A percentile compares a stretch with the other conserved stretches of the same genome.
phyloP scores from a whole-genome alignment of 2,329 filamentous ascomycete species.

The Talaromyces marneffei region DNA sequence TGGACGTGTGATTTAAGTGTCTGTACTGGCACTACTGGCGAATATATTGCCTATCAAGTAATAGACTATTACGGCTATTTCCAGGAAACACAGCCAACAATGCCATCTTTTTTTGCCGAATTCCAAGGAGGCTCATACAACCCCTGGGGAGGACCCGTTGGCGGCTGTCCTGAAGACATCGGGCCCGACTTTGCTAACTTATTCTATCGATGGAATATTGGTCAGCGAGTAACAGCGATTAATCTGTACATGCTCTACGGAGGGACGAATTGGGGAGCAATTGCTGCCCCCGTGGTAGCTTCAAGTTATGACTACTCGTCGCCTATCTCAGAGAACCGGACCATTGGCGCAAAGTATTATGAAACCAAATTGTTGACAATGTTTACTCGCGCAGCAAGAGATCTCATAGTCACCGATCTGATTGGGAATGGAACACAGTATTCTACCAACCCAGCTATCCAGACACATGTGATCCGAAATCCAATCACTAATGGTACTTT shows the following conservation, averaged over 20 bases:
- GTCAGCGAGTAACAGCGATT: constrained; percentile 54
- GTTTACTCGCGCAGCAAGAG: constrained; percentile 58
- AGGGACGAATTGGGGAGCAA: constrained; percentile 67
- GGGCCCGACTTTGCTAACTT: constrained; percentile 57
- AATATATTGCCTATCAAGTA: constrained; percentile 51
- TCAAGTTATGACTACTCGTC: constrained; percentile 58
- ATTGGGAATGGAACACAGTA: constrained; percentile 40
- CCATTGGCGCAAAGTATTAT: constrained; percentile 68
- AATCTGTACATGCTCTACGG: constrained; percentile 60
- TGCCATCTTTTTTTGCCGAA: constrained; percentile 28
- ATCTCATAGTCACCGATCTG: constrained; percentile 57
- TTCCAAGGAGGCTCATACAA: constrained; percentile 68
- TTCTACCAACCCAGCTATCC: constrained; percentile 11
- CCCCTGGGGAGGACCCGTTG: constrained; percentile 66
- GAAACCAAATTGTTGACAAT: constrained; percentile 71
- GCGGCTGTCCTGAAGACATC: constrained; percentile 50
- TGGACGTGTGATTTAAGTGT: constrained; percentile 60
- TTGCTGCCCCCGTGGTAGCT: constrained; percentile 62
- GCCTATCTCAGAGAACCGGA: constrained; percentile 63
- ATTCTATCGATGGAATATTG: constrained; percentile 59
- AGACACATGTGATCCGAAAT: background rate
- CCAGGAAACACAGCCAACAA: constrained; percentile 38
- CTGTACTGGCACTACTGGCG: constrained; percentile 55
- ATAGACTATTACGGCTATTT: constrained; percentile 47
- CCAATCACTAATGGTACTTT: constrained; percentile 48